Base-by-base conservation (phyloP, 1,284 basidiomycete species). In the Mixia osmundae region DNA sequence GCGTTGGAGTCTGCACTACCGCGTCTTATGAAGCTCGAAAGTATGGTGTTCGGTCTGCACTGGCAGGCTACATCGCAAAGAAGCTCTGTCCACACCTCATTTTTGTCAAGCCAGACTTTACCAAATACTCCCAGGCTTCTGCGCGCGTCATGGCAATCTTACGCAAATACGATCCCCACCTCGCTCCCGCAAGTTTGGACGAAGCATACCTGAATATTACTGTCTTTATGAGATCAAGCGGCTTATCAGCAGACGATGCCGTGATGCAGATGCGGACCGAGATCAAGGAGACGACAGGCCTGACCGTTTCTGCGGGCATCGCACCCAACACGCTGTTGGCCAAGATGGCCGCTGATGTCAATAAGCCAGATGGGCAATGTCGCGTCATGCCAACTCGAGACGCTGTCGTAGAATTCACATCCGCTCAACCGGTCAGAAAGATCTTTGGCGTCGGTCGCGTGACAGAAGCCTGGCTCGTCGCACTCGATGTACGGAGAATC, bases 341-440 rank as follows among this genome's bases (percentile, higher is more conserved):
- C 30, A 85, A 85, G 62, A 74, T 75, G 18, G 20, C 23, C 4
- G 49, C 50, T 16, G 50, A 51, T 34, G 22, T 47, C 19, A 91
- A 91, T 57, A 94, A 94, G 58, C 85, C 85, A 0, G 79, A 91
- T 51, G 85, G 83, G 2, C 79, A 87, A 54, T 91, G 69, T 48
- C 66, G 69, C 47, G 65, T 51, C 27, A 42, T 40, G 24, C 43
- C 50, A 64, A 75, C 30, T 54, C 10, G 64, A 2, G 54, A 69
- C 16, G 62, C 65, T 1, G 72, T 89, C 46, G 64, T 65, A 28
- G 57, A 57, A 0, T 94, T 91, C 57, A 76, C 76, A 68, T 59
- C 55, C 9, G 65, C 70, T 28, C 64, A 82, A 7, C 64, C 75
- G 1, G 76, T 82, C 31, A 69, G 78, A 23, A 79, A 60, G 54